Conservation (phyloP, 805 yeast genomes). For the Starmerella potacharoeniae region DNA sequence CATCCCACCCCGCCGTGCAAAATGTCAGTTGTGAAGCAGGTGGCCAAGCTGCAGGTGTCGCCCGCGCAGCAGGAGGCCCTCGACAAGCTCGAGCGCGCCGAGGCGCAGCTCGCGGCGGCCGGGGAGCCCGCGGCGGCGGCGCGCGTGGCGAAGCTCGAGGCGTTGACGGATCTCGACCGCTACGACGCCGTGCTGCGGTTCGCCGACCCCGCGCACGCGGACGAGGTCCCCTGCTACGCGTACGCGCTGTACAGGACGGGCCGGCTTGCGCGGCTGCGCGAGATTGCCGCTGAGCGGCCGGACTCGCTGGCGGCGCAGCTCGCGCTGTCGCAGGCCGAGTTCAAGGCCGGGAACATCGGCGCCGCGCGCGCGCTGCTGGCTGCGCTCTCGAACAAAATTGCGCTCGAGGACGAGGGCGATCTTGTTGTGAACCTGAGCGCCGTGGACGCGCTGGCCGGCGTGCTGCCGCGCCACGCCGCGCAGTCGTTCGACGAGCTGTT, state of each 20-base stretch:
- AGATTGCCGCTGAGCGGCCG: slow-evolving; percentile 13
- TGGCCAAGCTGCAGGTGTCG: slow-evolving; percentile 13
- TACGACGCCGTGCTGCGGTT: slow-evolving; percentile 40
- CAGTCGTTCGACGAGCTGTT: slow-evolving; percentile 46
- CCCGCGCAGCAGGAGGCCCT: slow-evolving; percentile 26
- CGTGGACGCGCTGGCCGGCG: slow-evolving; percentile 30
- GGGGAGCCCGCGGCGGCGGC: slow-evolving; percentile 27
- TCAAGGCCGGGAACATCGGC: slow-evolving; percentile 36
- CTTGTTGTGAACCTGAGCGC: slow-evolving; percentile 50
- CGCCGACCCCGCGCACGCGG: slow-evolving; percentile 4
- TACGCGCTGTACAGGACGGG: slow-evolving; percentile 53
- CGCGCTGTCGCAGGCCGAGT: slow-evolving; percentile 44
- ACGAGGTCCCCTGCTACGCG: slow-evolving; percentile 36
- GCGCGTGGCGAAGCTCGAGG: slow-evolving; percentile 38
- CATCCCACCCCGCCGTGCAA: neutral
- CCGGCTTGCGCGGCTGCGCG: slow-evolving; percentile 28
- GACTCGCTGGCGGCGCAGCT: slow-evolving; percentile 31
- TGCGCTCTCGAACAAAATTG: slow-evolving; percentile 28
- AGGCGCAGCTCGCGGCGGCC: slow-evolving; percentile 24
- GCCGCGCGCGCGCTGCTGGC: slow-evolving; percentile 33
- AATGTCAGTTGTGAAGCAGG: slow-evolving; percentile 17
- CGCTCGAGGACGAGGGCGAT: slow-evolving; percentile 39
- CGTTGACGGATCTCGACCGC: slow-evolving; percentile 49
- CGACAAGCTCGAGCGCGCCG: slow-evolving; percentile 29
- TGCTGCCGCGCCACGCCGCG: neutral